Percentiles rank a stretch among this genome's conserved stretches.
Evolutionary conservation across 768 basidiomycete species (phyloP).

Genomic region (Podaxis sp.): DNA sequence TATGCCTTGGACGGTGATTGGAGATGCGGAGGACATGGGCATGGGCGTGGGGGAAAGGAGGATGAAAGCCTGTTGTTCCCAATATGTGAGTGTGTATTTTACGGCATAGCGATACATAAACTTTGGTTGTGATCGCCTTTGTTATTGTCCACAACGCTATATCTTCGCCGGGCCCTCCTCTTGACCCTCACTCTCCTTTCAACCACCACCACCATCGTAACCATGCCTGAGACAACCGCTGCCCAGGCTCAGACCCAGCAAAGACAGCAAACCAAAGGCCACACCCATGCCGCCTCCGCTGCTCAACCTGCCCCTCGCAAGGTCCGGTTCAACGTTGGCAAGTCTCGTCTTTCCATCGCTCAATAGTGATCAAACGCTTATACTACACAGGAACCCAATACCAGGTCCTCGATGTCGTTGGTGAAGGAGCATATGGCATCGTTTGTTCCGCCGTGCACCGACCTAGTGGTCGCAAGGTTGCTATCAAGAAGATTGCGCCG

Average conservation of each 20-base stretch:
- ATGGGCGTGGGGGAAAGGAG: not conserved
- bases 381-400: constrained; percentile 60
- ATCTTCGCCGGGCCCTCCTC: constrained; percentile 4
- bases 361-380: constrained; percentile 9
- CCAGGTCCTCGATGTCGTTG: constrained; percentile 82
- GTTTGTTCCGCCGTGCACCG: constrained; percentile 91
- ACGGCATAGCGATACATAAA: constrained; percentile 13
- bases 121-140: constrained; percentile 8
- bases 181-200: constrained; percentile 15
- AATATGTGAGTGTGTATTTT: constrained; percentile 13
- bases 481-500: constrained; percentile 94
- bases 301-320: constrained; percentile 64
- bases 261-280: constrained; percentile 21
- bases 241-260: constrained; percentile 16
- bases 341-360: constrained; percentile 16
- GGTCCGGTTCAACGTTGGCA: constrained; percentile 86
- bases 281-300: constrained; percentile 34
- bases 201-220: constrained; percentile 11
- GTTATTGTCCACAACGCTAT: constrained; percentile 13
- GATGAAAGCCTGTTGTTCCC: constrained; percentile 4
- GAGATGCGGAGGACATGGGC: not conserved
- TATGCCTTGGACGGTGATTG: not conserved
- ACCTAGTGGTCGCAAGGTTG: constrained; percentile 86
- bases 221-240: constrained; percentile 23
- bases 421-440: constrained; percentile 92